These are phyloP conservation scores for Paramecium biaurelia DNA, from an alignment of 73 alveolate genomes.

Conservation along the genomic window DNA sequence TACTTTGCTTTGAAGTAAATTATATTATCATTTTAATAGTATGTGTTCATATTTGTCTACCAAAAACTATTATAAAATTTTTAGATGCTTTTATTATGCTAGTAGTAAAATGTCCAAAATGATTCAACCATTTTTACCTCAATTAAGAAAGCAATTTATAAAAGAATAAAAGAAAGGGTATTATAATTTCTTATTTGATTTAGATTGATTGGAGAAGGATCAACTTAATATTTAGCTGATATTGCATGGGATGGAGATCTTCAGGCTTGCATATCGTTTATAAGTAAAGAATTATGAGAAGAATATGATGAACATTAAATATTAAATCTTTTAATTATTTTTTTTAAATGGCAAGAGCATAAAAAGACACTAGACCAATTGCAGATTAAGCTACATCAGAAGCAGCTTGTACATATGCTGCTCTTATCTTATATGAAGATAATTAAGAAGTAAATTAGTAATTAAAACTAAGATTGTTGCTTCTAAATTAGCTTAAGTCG, in stretches of 20 bases:
- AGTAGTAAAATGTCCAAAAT: slow-evolving; percentile 7
- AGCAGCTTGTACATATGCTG: slow-evolving; percentile 35
- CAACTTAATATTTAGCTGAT: not conserved
- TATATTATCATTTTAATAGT: not conserved
- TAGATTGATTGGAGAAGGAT: not conserved
- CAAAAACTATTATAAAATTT: not conserved
- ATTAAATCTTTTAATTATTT: slow-evolving; percentile 22
- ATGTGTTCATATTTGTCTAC: not conserved
- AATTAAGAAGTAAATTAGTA: not conserved
- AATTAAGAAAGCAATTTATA: not conserved
- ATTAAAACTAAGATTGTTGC: slow-evolving; percentile 48
- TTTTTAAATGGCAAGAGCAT: slow-evolving; percentile 30
- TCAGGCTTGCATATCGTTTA: not conserved
- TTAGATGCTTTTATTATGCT: not conserved
- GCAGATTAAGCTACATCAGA: slow-evolving; percentile 15
- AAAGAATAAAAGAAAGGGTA: not conserved
- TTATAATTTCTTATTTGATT: not conserved
- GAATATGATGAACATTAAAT: not conserved
- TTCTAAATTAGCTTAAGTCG: slow-evolving; percentile 77
- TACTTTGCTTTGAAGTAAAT: not conserved
- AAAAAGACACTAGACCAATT: slow-evolving; percentile 31
- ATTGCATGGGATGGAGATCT: not conserved
- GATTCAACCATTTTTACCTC: not conserved
- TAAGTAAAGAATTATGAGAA: not conserved
- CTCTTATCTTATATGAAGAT: slow-evolving; percentile 21